A percentile compares a stretch with the other conserved stretches of the same genome.
Conservation (phyloP, 176 grass and related monocot species). For the Otatea glauca region DNA sequence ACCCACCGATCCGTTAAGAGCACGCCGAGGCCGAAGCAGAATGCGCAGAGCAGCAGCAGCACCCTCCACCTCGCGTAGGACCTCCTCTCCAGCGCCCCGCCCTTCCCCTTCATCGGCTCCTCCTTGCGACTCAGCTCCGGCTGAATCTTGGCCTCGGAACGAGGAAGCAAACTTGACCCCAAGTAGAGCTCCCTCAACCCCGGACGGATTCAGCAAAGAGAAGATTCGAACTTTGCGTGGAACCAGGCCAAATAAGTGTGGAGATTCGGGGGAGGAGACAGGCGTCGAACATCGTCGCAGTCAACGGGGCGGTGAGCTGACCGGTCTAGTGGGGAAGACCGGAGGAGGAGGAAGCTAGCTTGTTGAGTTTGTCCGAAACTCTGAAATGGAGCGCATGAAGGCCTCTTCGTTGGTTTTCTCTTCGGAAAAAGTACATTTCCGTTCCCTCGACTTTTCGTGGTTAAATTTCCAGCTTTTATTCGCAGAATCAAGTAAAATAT, state of each 20-base stretch:
- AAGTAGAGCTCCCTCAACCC: slow-evolving; percentile 18
- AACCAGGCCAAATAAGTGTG: slow-evolving; percentile 7
- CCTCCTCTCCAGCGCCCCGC: slow-evolving; percentile 53
- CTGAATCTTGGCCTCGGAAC: slow-evolving; percentile 41
- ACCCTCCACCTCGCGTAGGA: slow-evolving; percentile 67
- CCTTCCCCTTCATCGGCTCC: slow-evolving; percentile 63
- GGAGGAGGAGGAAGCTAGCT: slow-evolving; percentile 22
- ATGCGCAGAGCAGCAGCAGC: slow-evolving; percentile 67
- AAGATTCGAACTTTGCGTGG: slow-evolving; percentile 19
- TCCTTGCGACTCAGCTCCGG: background rate
- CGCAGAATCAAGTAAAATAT: no score
- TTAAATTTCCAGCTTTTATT: no score
- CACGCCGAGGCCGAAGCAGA: slow-evolving; percentile 85
- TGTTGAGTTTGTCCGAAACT: slow-evolving; percentile 1
- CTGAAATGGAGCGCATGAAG: no score
- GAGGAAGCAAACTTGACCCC: slow-evolving; percentile 5
- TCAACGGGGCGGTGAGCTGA: slow-evolving; percentile 28
- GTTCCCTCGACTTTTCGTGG: no score
- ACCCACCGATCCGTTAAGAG: slow-evolving; percentile 78
- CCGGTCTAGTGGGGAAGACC: background rate
- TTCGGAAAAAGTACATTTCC: no score
- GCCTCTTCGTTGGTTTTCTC: no score
- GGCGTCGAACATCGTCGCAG: slow-evolving; percentile 45
- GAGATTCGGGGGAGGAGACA: slow-evolving; percentile 23
- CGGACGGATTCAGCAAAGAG: background rate